Conservation (phyloP, 2,329 filamentous ascomycete genomes). For the Hysterium pulicare region DNA sequence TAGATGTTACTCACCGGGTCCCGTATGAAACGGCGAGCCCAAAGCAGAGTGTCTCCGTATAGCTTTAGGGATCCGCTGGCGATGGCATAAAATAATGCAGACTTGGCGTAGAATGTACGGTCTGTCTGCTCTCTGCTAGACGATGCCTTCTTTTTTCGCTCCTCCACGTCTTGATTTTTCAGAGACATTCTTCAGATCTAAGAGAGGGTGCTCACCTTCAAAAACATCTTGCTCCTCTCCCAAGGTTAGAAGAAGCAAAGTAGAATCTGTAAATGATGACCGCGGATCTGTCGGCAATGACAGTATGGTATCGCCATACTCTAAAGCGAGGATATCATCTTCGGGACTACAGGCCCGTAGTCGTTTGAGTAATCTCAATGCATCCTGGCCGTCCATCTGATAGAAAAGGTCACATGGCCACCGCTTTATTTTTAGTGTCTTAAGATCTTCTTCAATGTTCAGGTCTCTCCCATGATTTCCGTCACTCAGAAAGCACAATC, state of each 20-base stretch:
- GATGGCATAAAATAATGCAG: slow-evolving; percentile 26
- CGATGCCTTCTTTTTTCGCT: slow-evolving; percentile 19
- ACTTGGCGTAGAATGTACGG: slow-evolving; percentile 26
- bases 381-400: slow-evolving; percentile 11
- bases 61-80: slow-evolving; percentile 32
- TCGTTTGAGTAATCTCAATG: slow-evolving; percentile 19
- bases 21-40: slow-evolving; percentile 36
- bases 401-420: slow-evolving; percentile 7
- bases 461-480: slow-evolving; percentile 11
- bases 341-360: slow-evolving; percentile 18
- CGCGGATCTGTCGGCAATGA: slow-evolving; percentile 5
- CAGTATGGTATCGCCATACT: background rate
- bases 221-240: slow-evolving; percentile 11
- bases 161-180: slow-evolving; percentile 12
- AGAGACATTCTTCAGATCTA: background rate
- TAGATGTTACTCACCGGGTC: slow-evolving; percentile 26
- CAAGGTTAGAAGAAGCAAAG: slow-evolving; percentile 14
- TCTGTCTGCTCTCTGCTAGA: slow-evolving; percentile 22
- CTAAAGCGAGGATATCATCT: slow-evolving; percentile 10
- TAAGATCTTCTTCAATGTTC: slow-evolving; percentile 15
- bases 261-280: slow-evolving; percentile 13
- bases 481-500: slow-evolving; percentile 13
- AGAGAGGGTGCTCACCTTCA: background rate
- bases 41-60: slow-evolving; percentile 28
- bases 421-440: slow-evolving; percentile 6